These are phyloP conservation scores for Rubroboletus satanas DNA, from an alignment of 768 basidiomycete species.

Conservation along the genomic window DNA sequence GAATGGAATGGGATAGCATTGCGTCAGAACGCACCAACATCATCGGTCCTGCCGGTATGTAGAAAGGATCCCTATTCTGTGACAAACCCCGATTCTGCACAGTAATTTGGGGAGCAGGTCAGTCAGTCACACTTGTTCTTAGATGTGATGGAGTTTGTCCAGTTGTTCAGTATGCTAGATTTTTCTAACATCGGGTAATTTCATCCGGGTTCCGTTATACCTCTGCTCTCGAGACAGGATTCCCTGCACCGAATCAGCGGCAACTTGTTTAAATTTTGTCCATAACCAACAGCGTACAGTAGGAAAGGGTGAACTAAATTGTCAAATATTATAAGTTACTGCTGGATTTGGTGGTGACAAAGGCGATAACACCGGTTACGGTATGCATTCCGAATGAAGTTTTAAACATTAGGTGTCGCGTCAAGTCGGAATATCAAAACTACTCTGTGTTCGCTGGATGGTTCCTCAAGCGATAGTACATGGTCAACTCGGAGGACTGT, in stretches of 20 bases:
- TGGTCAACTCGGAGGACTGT: slow-evolving; percentile 63
- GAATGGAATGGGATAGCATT: too few relatives aligned
- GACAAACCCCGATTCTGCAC: too few relatives aligned
- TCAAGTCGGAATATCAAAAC: slow-evolving; percentile 1
- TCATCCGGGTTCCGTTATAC: too few relatives aligned
- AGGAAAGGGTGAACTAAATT: not conserved
- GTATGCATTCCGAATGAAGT: not conserved
- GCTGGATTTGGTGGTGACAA: not conserved
- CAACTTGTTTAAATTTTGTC: not conserved
- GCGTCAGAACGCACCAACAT: too few relatives aligned
- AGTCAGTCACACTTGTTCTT: too few relatives aligned
- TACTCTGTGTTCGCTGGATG: not conserved
- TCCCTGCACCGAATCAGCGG: not conserved
- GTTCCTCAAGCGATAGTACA: slow-evolving; percentile 65
- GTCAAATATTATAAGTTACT: slow-evolving; percentile 25
- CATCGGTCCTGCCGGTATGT: too few relatives aligned
- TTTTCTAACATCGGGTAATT: too few relatives aligned
- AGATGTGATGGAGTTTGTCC: too few relatives aligned
- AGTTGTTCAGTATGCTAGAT: too few relatives aligned
- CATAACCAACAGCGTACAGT: not conserved
- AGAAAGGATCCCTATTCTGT: too few relatives aligned
- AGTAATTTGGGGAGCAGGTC: too few relatives aligned
- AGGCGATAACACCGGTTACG: not conserved
- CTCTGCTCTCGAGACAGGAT: too few relatives aligned
- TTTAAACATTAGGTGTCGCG: not conserved